Evolutionary conservation across 2,329 filamentous ascomycete genomes (phyloP).

Genomic region (Ophiostoma tasmaniense): DNA sequence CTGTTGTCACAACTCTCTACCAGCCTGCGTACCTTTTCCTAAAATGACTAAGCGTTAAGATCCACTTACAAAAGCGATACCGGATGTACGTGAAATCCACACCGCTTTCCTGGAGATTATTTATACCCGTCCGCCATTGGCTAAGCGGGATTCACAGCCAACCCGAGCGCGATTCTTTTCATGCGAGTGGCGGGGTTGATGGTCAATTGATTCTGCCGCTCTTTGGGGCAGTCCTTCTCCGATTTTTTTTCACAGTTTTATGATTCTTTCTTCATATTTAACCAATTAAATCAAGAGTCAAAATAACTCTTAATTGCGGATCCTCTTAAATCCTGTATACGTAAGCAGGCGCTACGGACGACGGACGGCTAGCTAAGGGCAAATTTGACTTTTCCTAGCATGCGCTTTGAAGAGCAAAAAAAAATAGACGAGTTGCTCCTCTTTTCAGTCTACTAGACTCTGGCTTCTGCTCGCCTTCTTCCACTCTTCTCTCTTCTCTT

Average conservation of each 20-base stretch:
- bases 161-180: neutral
- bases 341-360: conserved; percentile 3
- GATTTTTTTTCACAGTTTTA: neutral
- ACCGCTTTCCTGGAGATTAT: neutral
- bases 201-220: neutral
- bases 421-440: conserved; percentile 4
- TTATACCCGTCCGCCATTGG: neutral
- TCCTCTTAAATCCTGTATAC: neutral
- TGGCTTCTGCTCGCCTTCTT: neutral
- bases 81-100: neutral
- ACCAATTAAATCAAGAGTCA: neutral
- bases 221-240: neutral
- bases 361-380: conserved; percentile 2
- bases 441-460: neutral
- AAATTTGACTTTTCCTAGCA: neutral
- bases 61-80: neutral
- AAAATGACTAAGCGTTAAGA: neutral
- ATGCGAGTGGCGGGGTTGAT: neutral
- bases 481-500: neutral
- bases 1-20: neutral
- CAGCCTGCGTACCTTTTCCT: neutral
- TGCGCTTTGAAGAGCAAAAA: neutral
- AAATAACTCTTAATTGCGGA: neutral
- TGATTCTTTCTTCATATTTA: neutral
- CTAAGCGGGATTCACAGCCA: neutral